These are phyloP conservation scores for Penicillium tannophilum DNA, from an alignment of 495 filamentous ascomycete genomes.

Conservation along the genomic window DNA sequence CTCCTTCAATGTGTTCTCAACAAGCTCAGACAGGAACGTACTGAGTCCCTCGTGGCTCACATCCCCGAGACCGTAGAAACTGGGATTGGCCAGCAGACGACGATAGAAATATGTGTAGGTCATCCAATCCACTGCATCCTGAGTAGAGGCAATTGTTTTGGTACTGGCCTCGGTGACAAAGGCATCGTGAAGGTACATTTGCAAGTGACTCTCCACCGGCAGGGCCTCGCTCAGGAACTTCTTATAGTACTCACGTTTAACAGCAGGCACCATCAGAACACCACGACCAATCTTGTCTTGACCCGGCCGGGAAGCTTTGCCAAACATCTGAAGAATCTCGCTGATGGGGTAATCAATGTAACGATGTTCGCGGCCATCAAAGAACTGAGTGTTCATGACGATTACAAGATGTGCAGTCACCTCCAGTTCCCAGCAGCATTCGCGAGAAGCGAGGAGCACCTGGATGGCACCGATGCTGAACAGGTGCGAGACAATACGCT, in stretches of 20 bases:
- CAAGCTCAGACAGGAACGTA: constrained; percentile 91
- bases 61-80: constrained; percentile 90
- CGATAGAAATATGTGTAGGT: constrained; percentile 99
- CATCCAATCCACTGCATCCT: constrained; percentile 97
- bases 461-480: constrained; percentile 92
- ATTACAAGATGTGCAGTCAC: constrained; percentile 86
- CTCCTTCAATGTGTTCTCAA: constrained; percentile 91
- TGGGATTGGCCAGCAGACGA: constrained; percentile 93
- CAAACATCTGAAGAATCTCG: constrained; percentile 99
- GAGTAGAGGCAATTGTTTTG: constrained; percentile 87
- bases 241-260: constrained; percentile 96
- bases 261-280: constrained; percentile 90
- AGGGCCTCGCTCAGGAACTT: constrained; percentile 98
- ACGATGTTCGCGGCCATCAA: constrained; percentile 93
- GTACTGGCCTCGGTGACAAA: constrained; percentile 97
- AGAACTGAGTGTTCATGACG: constrained; percentile 99
- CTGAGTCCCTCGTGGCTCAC: constrained; percentile 91
- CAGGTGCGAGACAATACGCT: constrained; percentile 88
- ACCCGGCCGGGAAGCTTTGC: constrained; percentile 79
- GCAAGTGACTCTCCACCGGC: constrained; percentile 92
- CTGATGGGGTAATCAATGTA: constrained; percentile 97
- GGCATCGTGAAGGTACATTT: constrained; percentile 88
- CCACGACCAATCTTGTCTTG: constrained; percentile 82
- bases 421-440: constrained; percentile 95
- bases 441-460: constrained; percentile 87